Base-by-base conservation (phyloP, 306 rosid genomes). In the Citrullus amarus region DNA sequence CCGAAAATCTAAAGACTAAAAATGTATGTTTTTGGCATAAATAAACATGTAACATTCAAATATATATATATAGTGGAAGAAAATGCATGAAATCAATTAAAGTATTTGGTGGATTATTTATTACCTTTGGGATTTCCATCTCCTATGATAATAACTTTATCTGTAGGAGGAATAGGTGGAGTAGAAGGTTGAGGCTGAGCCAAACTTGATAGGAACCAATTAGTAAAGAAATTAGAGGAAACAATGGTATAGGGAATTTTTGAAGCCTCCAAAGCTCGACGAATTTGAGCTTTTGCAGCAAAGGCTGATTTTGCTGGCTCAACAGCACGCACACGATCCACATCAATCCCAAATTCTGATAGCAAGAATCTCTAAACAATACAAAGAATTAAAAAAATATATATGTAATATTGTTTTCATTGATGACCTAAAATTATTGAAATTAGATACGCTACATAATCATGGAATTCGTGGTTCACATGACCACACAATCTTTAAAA, bases 51-150 rank as follows among this genome's bases (percentile, higher is more conserved):
- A 46, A 46, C 51, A 46, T 46, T 0, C 4, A 46, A 46, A 46
- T 46, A 46, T 25, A 46, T 41, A 46, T 46, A 46, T 25, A 46
- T 41, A 46, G 53, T 10, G 4, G 5, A 57, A 57, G 30, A n/a
- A 57, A 57, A 57, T 17, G 63, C 28, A 56, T 56, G 28, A 56
- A 9, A 56, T 5, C 4, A 36, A 4, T 32, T 32, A 2, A 32
- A 32, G 28, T 25, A 1, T 43, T 58, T 58, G 8, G 32, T n/a
- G 13, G 63, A 58, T 48, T 43, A 43, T 4, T 0, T 1, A 4
- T 63, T 34, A 63, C 70, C 70, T 18, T 63, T 63, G 70, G 46
- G 44, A 63, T 63, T 63, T 34, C 70, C 70, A 63, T 63, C 70
- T 17, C 70, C 70, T 6, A 63, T 0, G 46, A 63, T 34, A 34